Conservation (phyloP, 2,329 filamentous ascomycete species). For the Keithomyces neogunnii region DNA sequence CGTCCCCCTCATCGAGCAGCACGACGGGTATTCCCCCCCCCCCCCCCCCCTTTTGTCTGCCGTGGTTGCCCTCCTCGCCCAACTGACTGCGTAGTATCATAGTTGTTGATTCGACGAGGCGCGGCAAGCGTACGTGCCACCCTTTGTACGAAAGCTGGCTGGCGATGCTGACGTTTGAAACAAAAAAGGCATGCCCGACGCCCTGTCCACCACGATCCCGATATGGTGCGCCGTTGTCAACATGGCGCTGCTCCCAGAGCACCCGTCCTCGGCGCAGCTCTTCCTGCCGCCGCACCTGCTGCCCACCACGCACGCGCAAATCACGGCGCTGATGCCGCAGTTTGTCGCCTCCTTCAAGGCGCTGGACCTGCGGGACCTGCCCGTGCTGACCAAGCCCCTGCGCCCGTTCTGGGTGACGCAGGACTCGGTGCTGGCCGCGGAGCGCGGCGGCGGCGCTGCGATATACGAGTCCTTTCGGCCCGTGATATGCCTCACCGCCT, state of each 20-base stretch:
- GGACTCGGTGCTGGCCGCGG: conserved; percentile 39
- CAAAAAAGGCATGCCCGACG: conserved; percentile 72
- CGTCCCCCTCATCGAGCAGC: conserved; percentile 54
- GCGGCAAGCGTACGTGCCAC: conserved; percentile 64
- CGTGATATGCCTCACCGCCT: conserved; percentile 80
- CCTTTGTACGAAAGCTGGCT: background rate
- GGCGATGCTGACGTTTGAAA: too few relatives aligned
- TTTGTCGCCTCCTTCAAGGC: conserved; percentile 44
- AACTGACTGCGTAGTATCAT: conserved; percentile 46
- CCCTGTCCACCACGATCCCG: conserved; percentile 85
- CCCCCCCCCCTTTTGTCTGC: background rate
- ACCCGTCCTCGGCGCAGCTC: conserved; percentile 41
- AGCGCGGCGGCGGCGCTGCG: conserved; percentile 8
- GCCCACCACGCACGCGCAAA: conserved; percentile 67
- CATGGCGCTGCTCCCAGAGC: conserved; percentile 60
- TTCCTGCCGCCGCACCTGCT: conserved; percentile 66
- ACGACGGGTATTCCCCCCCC: conserved; percentile 52
- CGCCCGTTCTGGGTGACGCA: conserved; percentile 74
- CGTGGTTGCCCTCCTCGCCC: background rate
- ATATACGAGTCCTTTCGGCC: conserved; percentile 56
- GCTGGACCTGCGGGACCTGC: conserved; percentile 50
- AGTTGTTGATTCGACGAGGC: conserved; percentile 84
- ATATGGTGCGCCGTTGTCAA: conserved; percentile 92
- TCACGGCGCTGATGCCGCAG: conserved; percentile 49
- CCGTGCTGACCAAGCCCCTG: conserved; percentile 60